These are phyloP conservation scores for Cytospora chrysosperma DNA, from an alignment of 2,329 filamentous ascomycete genomes.

Conservation along the genomic window DNA sequence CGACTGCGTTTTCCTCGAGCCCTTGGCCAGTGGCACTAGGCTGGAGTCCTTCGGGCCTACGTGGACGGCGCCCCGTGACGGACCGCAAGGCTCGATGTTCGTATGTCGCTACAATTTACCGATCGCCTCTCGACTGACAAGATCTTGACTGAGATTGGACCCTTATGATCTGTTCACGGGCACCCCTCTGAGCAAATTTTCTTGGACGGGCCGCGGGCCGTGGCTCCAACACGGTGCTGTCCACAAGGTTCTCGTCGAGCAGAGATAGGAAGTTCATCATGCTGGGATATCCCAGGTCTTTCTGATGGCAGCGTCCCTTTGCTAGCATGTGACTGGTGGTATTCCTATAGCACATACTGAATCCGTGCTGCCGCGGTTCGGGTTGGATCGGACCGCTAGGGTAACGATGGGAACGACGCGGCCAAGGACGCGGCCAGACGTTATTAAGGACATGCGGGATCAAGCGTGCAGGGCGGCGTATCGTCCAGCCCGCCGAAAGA, in stretches of 20 bases:
- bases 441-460: constrained; percentile 1
- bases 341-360: neutral
- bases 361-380: neutral
- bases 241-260: neutral
- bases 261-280: neutral
- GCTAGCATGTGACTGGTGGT: neutral
- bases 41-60: neutral
- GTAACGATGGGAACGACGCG: neutral
- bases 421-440: neutral
- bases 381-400: constrained; percentile 2
- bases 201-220: constrained; percentile 1
- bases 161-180: constrained; percentile 1
- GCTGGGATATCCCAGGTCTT: constrained; percentile 14
- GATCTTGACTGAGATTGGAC: neutral
- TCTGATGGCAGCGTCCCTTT: neutral
- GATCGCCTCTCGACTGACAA: neutral
- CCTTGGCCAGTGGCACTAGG: neutral
- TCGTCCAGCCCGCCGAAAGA: neutral
- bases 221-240: constrained; percentile 6
- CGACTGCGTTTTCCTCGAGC: constrained; percentile 2
- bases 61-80: neutral
- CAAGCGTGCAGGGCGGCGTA: neutral
- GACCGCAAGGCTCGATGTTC: neutral
- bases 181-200: neutral
- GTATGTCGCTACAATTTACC: neutral